Evolutionary conservation across 805 yeast species (phyloP).

Genomic region (Ogataea trehalophila): DNA sequence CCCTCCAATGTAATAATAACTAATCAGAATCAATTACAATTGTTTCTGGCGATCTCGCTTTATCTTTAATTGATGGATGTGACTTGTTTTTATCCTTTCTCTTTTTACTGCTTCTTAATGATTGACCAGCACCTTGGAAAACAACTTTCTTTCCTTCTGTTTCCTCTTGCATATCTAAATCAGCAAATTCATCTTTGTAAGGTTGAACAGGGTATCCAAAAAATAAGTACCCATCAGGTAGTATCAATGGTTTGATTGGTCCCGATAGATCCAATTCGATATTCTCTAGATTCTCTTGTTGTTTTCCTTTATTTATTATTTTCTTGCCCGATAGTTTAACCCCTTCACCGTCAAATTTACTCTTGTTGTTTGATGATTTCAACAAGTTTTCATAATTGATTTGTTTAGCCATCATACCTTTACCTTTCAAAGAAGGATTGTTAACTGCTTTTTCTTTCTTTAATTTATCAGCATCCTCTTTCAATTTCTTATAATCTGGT

Average conservation of each 20-base stretch:
- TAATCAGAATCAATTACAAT: conserved; percentile 63
- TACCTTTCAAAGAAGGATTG: conserved; percentile 30
- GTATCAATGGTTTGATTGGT: conserved; percentile 62
- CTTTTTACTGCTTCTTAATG: conserved; percentile 53
- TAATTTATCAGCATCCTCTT: conserved; percentile 35
- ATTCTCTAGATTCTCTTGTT: conserved; percentile 9
- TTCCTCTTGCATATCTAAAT: conserved; percentile 24
- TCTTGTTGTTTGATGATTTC: conserved; percentile 32
- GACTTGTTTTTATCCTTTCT: conserved; percentile 52
- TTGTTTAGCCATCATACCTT: conserved; percentile 72
- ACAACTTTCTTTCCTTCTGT: conserved; percentile 10
- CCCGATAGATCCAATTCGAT: conserved; percentile 44
- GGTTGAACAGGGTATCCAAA: conserved; percentile 84
- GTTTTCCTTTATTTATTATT: conserved; percentile 15
- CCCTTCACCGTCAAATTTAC: conserved; percentile 56
- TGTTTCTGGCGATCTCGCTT: conserved; percentile 69
- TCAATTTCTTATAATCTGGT: conserved; percentile 54
- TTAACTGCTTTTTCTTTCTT: conserved; percentile 36
- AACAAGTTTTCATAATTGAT: conserved; percentile 62
- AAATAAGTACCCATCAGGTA: conserved; percentile 84
- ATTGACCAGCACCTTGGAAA: conserved; percentile 69
- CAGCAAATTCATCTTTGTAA: conserved; percentile 36
- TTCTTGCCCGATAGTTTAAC: conserved; percentile 65
- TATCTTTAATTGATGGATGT: conserved; percentile 55
- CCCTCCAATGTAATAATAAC: neutral